Conservation (phyloP, 495 filamentous ascomycete species). For the Aspergillus mulundensis region DNA sequence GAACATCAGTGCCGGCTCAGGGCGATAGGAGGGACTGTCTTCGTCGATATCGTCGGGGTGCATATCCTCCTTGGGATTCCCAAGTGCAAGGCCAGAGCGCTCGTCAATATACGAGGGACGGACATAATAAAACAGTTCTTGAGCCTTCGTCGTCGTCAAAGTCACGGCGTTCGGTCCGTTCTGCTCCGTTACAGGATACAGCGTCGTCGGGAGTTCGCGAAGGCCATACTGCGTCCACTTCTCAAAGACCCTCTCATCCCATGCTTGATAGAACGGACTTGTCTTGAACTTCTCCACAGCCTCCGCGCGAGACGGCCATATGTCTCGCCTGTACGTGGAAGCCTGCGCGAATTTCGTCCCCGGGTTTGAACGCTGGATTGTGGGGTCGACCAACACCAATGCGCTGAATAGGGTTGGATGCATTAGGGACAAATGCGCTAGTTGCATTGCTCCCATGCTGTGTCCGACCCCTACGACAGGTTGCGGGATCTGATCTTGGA, state of each 20-base stretch:
- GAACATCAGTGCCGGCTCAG: constrained; percentile 57
- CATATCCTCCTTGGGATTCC: constrained; percentile 12
- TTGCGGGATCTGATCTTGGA: constrained; percentile 63
- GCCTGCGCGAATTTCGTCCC: constrained; percentile 14
- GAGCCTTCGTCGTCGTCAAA: constrained; percentile 58
- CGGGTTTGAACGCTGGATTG: constrained; percentile 43
- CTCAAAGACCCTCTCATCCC: constrained; percentile 61
- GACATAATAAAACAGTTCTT: constrained; percentile 44
- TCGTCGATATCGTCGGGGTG: constrained; percentile 26
- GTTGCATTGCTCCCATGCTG: constrained; percentile 65
- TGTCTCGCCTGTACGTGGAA: constrained; percentile 50
- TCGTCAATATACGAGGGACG: constrained; percentile 28
- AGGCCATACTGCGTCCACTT: constrained; percentile 52
- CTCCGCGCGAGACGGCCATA: constrained; percentile 52
- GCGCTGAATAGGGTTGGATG: constrained; percentile 69
- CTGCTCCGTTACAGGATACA: constrained; percentile 36
- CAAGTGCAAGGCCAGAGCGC: constrained; percentile 8
- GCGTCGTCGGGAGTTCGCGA: constrained; percentile 45
- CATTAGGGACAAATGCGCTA: constrained; percentile 53
- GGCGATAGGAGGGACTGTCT: constrained; percentile 57
- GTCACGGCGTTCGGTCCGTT: constrained; percentile 33
- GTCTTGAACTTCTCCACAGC: constrained; percentile 48
- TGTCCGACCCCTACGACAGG: constrained; percentile 78
- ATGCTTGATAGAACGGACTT: constrained; percentile 52
- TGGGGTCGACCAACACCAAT: constrained; percentile 68